Base-by-base conservation (phyloP, 2,329 filamentous ascomycete species). In the Fusarium pseudograminearum region DNA sequence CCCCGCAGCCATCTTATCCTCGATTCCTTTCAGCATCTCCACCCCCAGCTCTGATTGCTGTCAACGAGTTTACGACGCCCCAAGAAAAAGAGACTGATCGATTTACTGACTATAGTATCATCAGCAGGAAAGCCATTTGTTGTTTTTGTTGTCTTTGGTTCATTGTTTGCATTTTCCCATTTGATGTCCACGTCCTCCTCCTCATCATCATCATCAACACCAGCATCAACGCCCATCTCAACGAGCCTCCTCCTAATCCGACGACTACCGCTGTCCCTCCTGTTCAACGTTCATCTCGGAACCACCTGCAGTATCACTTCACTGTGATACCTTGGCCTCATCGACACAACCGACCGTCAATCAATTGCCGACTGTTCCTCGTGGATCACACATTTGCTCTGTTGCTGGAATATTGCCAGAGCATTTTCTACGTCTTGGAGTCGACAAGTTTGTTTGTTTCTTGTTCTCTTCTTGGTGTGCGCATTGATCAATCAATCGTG, bases 321-420 rank as follows among this genome's bases (percentile, higher is more conserved):
- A 20, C 28, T 70, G 69, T 71, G 61, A 70, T 67, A 65, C 62
- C 36, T 12, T 42, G 31, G 31, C 48, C 45, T 42, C 59, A 60
- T 45, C 55, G 57, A 47, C 38, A 26, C 7, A 30, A 45, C 42
- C 52, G 36, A 22, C 12, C 22, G 5, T 28, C 22, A 44, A 44
- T 45, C 66, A 69, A 65, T 73, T 70, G 62, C 38, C 69, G 63
- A 58, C 56, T 67, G 64, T 67, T 46, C 71, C 41, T 67, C 70
- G 71, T 65, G 63, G 55, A 18, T 41, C 15, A 51, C 7, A 40
- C 26, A 24, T 38, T 48, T 70, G 71, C 70, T 77, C 70, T 74
- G 77, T 79, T 80, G 79, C 79, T 80, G 79, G 77, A 80, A 80
- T 79, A 80, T 79, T 79, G 78, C 79, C 76, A 74, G 73, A 76